Base-by-base conservation (phyloP, 176 grass and related monocot genomes). In the Avena atlantica region DNA sequence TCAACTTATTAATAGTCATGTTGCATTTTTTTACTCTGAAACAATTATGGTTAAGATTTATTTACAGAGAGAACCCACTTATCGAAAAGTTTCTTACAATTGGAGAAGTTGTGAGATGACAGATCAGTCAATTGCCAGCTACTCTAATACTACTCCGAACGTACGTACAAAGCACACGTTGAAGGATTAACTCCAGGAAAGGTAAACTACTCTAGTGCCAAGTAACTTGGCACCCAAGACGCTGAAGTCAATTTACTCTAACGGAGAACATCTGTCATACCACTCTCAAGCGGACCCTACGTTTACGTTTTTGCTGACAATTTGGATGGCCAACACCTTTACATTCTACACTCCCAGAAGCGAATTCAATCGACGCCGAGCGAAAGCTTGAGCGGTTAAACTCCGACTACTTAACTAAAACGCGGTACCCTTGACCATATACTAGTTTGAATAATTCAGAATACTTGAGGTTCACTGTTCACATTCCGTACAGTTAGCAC, bases 381-480 rank as follows among this genome's bases (percentile, higher is more conserved):
- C 44, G 80, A 82, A 82, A 82, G 1, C 8, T 70, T 40, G 7
- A 11, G 12, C 29, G 16, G 14, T 31, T 81, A 53, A 82, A 81
- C 36, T 23, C 6, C 8, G 12, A 40, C 5, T 40, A 29, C 3
- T 23, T 71, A 83, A 19, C 0, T 72, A 70, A 19, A 42, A 81
- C 63, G 27, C 52, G 13, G 20, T 25, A 36, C 31, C 80, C 4
- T 36, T 55, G 81, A 83, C 66, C 12, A 52, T 71, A 59, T 59
- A 73, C 37, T 59, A 45, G 37, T 75, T 58, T 74, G 81, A 84
- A 84, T 3, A 16, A 57, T 57, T 6, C 0, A 57, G 16, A 57
- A 57, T 13, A 6, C 19, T 12, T 17, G 19, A 1, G 49, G 27
- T 82, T 40, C 10, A 44, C 34, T 23, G 44, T 67, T 15, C 21